Conservation (phyloP, 257 asterid genomes). For the Capsicum chinense region DNA sequence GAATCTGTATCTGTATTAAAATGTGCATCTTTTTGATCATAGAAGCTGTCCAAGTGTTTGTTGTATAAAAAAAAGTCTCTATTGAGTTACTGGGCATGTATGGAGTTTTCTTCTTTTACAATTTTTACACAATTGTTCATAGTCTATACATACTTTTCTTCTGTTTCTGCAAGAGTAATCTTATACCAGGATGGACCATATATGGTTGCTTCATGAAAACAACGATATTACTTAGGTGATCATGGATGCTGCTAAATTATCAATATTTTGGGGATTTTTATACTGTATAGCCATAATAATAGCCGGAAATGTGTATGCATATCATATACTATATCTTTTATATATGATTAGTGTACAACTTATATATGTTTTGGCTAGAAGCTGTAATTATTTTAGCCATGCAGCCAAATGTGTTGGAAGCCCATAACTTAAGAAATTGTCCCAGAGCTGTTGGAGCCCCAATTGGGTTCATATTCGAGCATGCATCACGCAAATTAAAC, state of each 20-base stretch:
- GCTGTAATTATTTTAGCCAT: too few species aligned
- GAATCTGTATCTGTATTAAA: slow-evolving; percentile 23
- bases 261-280: too few species aligned
- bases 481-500: too few species aligned
- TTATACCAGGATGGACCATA: neutral
- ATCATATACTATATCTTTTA: too few species aligned
- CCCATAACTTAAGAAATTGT: too few species aligned
- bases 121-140: slow-evolving; percentile 18
- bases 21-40: neutral
- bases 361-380: too few species aligned
- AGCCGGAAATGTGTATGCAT: too few species aligned
- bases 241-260: neutral
- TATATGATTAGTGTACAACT: too few species aligned
- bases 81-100: neutral
- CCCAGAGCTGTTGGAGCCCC: too few species aligned
- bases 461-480: too few species aligned
- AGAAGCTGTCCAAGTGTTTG: slow-evolving; percentile 12
- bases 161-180: neutral
- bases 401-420: too few species aligned
- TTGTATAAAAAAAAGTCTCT: neutral
- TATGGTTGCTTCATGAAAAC: neutral
- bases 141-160: neutral
- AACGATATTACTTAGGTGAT: neutral
- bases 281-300: too few species aligned
- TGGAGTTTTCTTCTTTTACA: neutral